phyloP scores from a whole-genome alignment of 208 protist genomes.

The Acanthamoeba quina region DNA sequence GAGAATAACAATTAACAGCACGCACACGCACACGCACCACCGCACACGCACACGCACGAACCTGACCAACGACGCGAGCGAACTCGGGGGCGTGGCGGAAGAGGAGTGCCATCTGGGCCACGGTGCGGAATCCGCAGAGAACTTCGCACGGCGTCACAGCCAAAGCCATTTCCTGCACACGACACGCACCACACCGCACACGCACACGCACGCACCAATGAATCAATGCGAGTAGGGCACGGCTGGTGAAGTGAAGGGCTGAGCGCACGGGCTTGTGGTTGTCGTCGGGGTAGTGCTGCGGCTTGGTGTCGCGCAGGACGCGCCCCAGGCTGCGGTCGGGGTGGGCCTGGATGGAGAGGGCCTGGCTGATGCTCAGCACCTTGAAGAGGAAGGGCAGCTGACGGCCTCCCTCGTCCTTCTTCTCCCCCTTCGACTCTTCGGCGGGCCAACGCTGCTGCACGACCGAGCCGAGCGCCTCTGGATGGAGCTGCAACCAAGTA shows the following conservation, averaged over 20 bases:
- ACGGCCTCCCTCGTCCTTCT: constrained; percentile 83
- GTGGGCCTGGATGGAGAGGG: constrained; percentile 98
- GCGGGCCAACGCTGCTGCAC: constrained; percentile 57
- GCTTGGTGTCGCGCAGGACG: constrained; percentile 92
- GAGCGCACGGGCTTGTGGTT: constrained; percentile 98
- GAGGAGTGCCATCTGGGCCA: constrained; percentile 92
- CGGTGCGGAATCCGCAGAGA: constrained; percentile 96
- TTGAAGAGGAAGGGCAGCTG: constrained; percentile 97
- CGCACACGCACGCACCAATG: too few relatives aligned
- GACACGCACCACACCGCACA: too few relatives aligned
- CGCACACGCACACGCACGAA: not conserved
- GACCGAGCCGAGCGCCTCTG: not conserved
- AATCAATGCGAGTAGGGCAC: too few relatives aligned
- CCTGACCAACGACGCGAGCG: constrained; percentile 74
- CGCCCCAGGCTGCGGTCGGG: constrained; percentile 96
- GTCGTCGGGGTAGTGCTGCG: constrained; percentile 97
- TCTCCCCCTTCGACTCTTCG: constrained; percentile 82
- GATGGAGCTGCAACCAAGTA: not conserved
- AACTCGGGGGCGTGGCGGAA: constrained; percentile 64
- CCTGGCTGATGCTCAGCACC: constrained; percentile 95
- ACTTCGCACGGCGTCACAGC: constrained; percentile 96
- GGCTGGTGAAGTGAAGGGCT: constrained; percentile 60
- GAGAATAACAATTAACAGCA: not conserved
- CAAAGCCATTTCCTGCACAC: constrained; percentile 84
- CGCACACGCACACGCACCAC: too few relatives aligned